These are phyloP conservation scores for Marasmius oreades DNA, from an alignment of 1,284 basidiomycete genomes.

Conservation along the genomic window DNA sequence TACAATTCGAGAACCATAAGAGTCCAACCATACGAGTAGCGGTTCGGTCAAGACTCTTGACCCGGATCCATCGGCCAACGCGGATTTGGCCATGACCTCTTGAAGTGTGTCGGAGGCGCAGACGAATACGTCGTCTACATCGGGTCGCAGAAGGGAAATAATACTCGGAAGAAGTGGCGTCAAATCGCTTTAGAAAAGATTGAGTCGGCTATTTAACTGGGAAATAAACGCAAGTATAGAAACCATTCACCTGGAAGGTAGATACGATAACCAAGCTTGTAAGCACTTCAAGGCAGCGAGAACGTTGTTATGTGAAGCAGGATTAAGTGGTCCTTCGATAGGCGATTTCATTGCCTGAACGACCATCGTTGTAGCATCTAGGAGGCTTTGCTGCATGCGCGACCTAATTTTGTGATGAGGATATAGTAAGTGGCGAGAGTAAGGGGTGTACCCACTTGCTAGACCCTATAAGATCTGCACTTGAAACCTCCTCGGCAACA, in stretches of 20 bases:
- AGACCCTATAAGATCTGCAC: conserved; percentile 70
- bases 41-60: conserved; percentile 77
- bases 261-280: conserved; percentile 73
- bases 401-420: conserved; percentile 33
- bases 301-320: conserved; percentile 42
- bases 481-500: conserved; percentile 75
- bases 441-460: conserved; percentile 56
- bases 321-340: conserved; percentile 35
- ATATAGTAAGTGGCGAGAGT: conserved; percentile 8
- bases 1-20: conserved; percentile 52
- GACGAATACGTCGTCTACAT: conserved; percentile 52
- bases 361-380: conserved; percentile 66
- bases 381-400: conserved; percentile 60
- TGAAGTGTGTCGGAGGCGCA: conserved; percentile 70
- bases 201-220: conserved; percentile 4
- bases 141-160: conserved; percentile 56
- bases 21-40: conserved; percentile 69
- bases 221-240: conserved; percentile 4
- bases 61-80: conserved; percentile 70
- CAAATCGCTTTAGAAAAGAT: conserved; percentile 42
- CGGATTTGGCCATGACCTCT: conserved; percentile 73
- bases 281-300: conserved; percentile 74
- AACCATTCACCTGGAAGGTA: conserved; percentile 60
- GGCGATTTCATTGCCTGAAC: conserved; percentile 59
- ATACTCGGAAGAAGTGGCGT: conserved; percentile 60